These are phyloP conservation scores for Tricladium varicosporioides DNA, from an alignment of 2,329 filamentous ascomycete genomes.

Conservation along the genomic window DNA sequence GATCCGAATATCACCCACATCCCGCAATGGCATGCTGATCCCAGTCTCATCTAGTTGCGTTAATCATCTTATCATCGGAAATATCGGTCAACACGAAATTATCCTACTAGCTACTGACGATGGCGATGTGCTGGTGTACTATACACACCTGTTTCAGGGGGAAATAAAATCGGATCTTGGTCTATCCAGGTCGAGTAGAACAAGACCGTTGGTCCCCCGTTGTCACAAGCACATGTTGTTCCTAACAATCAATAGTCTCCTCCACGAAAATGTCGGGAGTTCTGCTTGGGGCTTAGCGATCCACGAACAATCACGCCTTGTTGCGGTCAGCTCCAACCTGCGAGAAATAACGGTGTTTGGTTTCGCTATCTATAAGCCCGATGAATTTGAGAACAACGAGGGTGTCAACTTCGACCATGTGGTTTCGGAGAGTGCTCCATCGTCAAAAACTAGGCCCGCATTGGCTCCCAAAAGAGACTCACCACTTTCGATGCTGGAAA, in stretches of 20 bases:
- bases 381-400: neutral
- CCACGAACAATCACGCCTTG: constrained; percentile 75
- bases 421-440: neutral
- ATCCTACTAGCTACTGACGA: constrained; percentile 69
- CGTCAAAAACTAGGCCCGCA: neutral
- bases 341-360: constrained; percentile 55
- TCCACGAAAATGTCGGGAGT: constrained; percentile 70
- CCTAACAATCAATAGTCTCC: constrained; percentile 46
- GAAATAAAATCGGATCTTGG: constrained; percentile 4
- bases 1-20: too few species aligned
- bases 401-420: neutral
- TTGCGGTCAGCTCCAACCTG: constrained; percentile 82
- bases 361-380: constrained; percentile 34
- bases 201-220: constrained; percentile 20
- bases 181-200: neutral
- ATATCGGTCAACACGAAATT: constrained; percentile 68
- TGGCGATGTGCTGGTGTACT: constrained; percentile 71
- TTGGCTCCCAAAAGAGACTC: neutral
- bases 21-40: neutral
- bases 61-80: constrained; percentile 68
- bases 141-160: constrained; percentile 42
- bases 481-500: neutral
- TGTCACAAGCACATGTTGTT: neutral
- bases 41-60: constrained; percentile 37
- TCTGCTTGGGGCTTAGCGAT: constrained; percentile 86